Evolutionary conservation across 2,329 filamentous ascomycete genomes (phyloP).

Genomic region (Cercospora nicotianae): DNA sequence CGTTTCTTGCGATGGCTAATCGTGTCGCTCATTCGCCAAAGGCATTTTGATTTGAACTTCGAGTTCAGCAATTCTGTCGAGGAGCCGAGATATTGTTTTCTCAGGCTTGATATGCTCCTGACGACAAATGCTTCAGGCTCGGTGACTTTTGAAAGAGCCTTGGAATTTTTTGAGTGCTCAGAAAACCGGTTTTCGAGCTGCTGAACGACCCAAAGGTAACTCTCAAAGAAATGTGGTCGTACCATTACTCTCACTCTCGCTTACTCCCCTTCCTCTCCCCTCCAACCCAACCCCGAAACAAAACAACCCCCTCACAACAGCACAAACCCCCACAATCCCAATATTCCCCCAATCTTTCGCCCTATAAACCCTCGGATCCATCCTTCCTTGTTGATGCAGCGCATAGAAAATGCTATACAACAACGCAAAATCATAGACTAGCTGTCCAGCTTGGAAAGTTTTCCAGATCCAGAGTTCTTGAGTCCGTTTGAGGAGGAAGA

Average conservation of each 20-base stretch:
- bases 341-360: constrained; percentile 21
- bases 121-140: background rate
- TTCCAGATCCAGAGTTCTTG: constrained; percentile 25
- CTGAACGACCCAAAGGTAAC: too few relatives aligned
- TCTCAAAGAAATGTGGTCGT: background rate
- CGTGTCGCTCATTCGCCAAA: too few relatives aligned
- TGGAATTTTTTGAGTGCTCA: background rate
- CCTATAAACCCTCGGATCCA: constrained; percentile 7
- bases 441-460: constrained; percentile 18
- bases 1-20: too few relatives aligned
- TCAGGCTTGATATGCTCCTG: background rate
- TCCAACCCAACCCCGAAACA: constrained; percentile 17
- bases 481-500: constrained; percentile 19
- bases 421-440: constrained; percentile 21
- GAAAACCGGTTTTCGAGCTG: background rate
- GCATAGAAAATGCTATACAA: constrained; percentile 18
- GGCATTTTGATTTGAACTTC: too few relatives aligned
- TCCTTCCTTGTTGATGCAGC: constrained; percentile 16
- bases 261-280: background rate
- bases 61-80: background rate
- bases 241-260: background rate
- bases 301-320: constrained; percentile 19
- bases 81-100: background rate
- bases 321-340: constrained; percentile 14
- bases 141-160: background rate